These are phyloP conservation scores for Lactarius sanguifluus DNA, from an alignment of 768 basidiomycete genomes.

Conservation along the genomic window DNA sequence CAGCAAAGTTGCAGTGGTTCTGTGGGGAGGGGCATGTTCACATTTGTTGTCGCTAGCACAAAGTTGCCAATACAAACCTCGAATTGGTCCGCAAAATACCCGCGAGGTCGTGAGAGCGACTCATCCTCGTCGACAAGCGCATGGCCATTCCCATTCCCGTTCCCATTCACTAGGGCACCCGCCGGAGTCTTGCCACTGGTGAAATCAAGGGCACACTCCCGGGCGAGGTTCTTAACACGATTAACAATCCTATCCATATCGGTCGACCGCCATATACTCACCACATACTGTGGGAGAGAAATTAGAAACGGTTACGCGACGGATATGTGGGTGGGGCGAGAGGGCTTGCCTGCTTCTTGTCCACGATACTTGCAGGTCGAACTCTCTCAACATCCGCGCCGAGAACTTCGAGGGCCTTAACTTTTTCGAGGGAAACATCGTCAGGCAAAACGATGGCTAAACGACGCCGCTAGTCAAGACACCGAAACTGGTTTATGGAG, in stretches of 20 bases:
- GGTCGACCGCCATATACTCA: constrained; percentile 39
- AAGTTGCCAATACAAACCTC: constrained; percentile 46
- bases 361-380: constrained; percentile 93
- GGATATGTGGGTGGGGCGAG: constrained; percentile 29
- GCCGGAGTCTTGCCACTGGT: constrained; percentile 43
- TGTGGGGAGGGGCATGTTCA: constrained; percentile 32
- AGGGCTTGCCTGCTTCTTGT: constrained; percentile 80
- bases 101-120: constrained; percentile 57
- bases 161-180: constrained; percentile 33
- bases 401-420: constrained; percentile 74
- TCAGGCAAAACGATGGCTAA: constrained; percentile 88
- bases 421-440: constrained; percentile 89
- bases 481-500: background rate
- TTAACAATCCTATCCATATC: background rate
- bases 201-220: constrained; percentile 73
- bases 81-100: constrained; percentile 96
- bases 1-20: constrained; percentile 88
- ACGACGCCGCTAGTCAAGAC: constrained; percentile 12
- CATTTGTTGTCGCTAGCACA: background rate
- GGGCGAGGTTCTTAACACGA: constrained; percentile 76
- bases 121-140: constrained; percentile 39
- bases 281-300: constrained; percentile 23
- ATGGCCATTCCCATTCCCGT: constrained; percentile 36
- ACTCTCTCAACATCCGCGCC: constrained; percentile 91
- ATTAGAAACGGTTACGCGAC: constrained; percentile 17